These are phyloP conservation scores for Phaeodactylum tricornutum DNA, from an alignment of 108 stramenopile species.

Conservation along the genomic window DNA sequence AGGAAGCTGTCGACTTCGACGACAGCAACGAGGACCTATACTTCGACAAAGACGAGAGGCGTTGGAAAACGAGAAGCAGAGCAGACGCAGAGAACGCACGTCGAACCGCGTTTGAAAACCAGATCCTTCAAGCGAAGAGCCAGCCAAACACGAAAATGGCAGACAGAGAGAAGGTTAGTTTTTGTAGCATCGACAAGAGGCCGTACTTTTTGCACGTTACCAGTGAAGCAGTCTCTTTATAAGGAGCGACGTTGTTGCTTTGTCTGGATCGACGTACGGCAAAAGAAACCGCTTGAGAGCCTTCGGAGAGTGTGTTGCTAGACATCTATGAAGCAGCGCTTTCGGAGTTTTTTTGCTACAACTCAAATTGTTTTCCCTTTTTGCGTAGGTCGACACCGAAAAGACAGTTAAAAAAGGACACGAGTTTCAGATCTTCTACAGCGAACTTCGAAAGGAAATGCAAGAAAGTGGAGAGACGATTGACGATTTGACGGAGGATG, in stretches of 20 bases:
- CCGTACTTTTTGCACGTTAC: slow-evolving; percentile 13
- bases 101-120: neutral
- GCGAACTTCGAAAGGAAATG: slow-evolving; percentile 37
- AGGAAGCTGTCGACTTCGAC: neutral
- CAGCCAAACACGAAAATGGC: too few species aligned
- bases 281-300: too few species aligned
- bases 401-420: too few species aligned
- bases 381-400: too few species aligned
- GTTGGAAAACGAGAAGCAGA: slow-evolving; percentile 5
- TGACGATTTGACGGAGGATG: slow-evolving; percentile 39
- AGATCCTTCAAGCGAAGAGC: neutral
- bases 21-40: slow-evolving; percentile 5
- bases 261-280: slow-evolving; percentile 2
- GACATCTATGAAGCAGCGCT: too few species aligned
- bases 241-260: neutral
- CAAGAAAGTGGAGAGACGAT: slow-evolving; percentile 20
- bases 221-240: neutral
- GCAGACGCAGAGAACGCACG: neutral
- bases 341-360: too few species aligned
- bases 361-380: too few species aligned
- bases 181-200: neutral
- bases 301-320: too few species aligned
- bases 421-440: slow-evolving; percentile 34
- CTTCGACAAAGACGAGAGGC: slow-evolving; percentile 10
- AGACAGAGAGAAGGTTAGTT: too few species aligned